phyloP scores from a whole-genome alignment of 805 yeast species.

The Yueomyces sp. region DNA sequence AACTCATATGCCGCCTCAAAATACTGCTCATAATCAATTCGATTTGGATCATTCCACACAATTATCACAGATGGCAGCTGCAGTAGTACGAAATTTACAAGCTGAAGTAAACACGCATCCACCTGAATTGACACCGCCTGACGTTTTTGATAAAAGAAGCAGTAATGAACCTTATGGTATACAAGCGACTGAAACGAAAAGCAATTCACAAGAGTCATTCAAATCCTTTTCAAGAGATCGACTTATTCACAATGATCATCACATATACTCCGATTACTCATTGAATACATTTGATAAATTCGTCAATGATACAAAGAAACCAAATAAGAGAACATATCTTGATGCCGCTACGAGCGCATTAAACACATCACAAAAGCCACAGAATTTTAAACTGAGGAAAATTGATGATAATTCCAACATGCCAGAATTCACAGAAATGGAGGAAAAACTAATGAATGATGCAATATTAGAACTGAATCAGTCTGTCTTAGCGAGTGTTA shows the following conservation, averaged over 20 bases:
- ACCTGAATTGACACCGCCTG: constrained; percentile 5
- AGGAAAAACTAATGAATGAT: constrained; percentile 10
- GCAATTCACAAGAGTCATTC: not conserved
- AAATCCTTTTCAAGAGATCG: not conserved
- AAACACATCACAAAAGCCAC: not conserved
- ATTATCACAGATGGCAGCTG: constrained; percentile 15
- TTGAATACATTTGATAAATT: constrained; percentile 18
- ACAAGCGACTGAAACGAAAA: not conserved
- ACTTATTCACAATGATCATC: not conserved
- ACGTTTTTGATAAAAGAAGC: not conserved
- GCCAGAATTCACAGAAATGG: not conserved
- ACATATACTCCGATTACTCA: constrained; percentile 6
- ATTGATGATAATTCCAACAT: not conserved
- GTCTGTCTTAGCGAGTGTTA: not conserved
- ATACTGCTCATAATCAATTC: constrained; percentile 1
- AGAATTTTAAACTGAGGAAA: not conserved
- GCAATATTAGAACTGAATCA: constrained; percentile 6
- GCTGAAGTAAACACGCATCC: constrained; percentile 1
- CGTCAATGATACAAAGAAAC: constrained; percentile 12
- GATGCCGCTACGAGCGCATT: constrained; percentile 7
- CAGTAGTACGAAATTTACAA: constrained; percentile 14
- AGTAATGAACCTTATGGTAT: not conserved
- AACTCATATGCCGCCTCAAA: constrained; percentile 17
- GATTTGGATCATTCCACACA: constrained; percentile 11
- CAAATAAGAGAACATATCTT: constrained; percentile 9